Percentiles rank a stretch among this genome's conserved stretches.
Conservation (phyloP, 768 basidiomycete genomes). For the Hypholoma fasciculare region DNA sequence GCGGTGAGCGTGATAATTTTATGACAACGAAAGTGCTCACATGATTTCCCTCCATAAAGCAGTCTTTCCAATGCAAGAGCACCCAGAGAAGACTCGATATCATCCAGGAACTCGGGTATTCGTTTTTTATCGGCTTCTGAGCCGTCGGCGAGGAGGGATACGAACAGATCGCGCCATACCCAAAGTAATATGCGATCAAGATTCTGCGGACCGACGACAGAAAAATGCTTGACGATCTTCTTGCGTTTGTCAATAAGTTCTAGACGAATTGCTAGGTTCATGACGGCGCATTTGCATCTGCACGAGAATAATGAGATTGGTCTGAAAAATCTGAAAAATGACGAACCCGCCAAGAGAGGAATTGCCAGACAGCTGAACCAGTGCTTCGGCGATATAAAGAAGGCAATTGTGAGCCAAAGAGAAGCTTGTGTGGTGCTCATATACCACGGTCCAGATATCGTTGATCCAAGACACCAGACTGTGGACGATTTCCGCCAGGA, state of each 20-base stretch:
- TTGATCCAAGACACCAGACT: slow-evolving; percentile 59
- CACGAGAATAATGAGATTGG: background rate
- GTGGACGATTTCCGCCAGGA: slow-evolving; percentile 55
- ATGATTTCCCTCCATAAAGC: slow-evolving; percentile 55
- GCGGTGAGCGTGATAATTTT: background rate
- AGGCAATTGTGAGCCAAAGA: slow-evolving; percentile 55
- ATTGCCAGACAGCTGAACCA: slow-evolving; percentile 41
- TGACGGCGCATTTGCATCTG: slow-evolving; percentile 58
- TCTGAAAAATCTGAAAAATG: background rate
- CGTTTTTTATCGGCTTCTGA: slow-evolving; percentile 26
- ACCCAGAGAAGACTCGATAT: slow-evolving; percentile 51
- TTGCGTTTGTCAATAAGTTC: slow-evolving; percentile 42
- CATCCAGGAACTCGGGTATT: slow-evolving; percentile 57
- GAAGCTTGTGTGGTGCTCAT: slow-evolving; percentile 57
- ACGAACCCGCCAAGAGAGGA: slow-evolving; percentile 39
- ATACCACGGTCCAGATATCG: slow-evolving; percentile 63
- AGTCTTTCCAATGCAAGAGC: slow-evolving; percentile 53
- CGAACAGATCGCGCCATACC: slow-evolving; percentile 72
- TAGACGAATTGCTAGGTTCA: slow-evolving; percentile 46
- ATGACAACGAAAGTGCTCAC: slow-evolving; percentile 28
- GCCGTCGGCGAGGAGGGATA: slow-evolving; percentile 49
- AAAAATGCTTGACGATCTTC: slow-evolving; percentile 47
- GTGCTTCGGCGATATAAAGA: slow-evolving; percentile 46
- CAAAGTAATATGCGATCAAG: slow-evolving; percentile 47
- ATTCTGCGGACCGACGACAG: slow-evolving; percentile 44